These are phyloP conservation scores for Rhodotorula sp. DNA, from an alignment of 1,284 basidiomycete species.

Conservation along the genomic window DNA sequence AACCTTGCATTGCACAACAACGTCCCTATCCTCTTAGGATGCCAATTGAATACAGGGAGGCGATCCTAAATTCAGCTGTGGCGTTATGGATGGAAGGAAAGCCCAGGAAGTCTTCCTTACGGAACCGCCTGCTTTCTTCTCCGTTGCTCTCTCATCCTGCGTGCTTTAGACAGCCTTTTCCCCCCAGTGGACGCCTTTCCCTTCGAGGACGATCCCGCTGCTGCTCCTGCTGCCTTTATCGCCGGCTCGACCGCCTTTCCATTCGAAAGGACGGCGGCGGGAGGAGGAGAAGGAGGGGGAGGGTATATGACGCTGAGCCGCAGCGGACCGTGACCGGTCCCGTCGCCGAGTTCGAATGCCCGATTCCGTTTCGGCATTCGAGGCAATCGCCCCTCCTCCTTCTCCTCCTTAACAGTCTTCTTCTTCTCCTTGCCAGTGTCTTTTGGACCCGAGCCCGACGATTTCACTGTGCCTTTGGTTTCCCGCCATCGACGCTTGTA, in stretches of 20 bases:
- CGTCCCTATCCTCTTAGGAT: too few species aligned
- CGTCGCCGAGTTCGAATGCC: neutral
- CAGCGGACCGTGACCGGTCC: neutral
- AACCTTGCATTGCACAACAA: too few species aligned
- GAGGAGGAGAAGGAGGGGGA: too few species aligned
- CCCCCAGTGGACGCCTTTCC: neutral
- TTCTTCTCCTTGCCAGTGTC: neutral
- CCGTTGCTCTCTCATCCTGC: constrained; percentile 6
- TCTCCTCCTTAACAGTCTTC: constrained; percentile 4
- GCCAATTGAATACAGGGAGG: too few species aligned
- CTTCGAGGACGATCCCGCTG: neutral
- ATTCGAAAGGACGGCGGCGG: too few species aligned
- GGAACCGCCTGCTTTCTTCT: too few species aligned
- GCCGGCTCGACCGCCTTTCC: neutral
- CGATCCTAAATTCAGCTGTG: too few species aligned
- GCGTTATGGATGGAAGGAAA: too few species aligned
- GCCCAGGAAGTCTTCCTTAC: too few species aligned
- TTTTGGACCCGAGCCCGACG: neutral
- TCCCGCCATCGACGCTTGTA: neutral
- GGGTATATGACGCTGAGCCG: neutral
- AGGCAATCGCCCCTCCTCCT: neutral
- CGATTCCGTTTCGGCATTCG: constrained; percentile 1
- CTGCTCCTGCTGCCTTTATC: too few species aligned
- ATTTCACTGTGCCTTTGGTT: too few species aligned
- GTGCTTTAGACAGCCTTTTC: neutral